Percentiles rank a stretch among this genome's conserved stretches.
These are phyloP conservation scores for Phyllosticta citriasiana DNA, from an alignment of 2,329 filamentous ascomycete genomes.

Conservation along the genomic window DNA sequence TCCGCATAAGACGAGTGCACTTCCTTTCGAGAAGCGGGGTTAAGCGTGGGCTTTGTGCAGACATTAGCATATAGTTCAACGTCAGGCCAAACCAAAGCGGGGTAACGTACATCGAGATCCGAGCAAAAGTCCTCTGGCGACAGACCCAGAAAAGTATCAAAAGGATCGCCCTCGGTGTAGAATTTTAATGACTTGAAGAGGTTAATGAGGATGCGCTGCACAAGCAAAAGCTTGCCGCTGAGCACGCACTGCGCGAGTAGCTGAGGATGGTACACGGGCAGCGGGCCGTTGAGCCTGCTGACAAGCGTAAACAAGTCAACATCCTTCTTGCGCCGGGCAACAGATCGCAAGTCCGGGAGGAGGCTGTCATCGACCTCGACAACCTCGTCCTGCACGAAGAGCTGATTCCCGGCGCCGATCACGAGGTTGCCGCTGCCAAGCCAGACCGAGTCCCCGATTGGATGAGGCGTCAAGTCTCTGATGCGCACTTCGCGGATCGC, in stretches of 20 bases:
- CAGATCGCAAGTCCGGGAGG: constrained; percentile 44
- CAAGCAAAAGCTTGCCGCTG: constrained; percentile 61
- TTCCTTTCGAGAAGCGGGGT: constrained; percentile 36
- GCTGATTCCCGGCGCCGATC: constrained; percentile 81
- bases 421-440: constrained; percentile 74
- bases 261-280: constrained; percentile 88
- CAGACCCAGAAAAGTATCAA: constrained; percentile 67
- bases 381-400: constrained; percentile 75
- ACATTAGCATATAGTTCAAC: background rate
- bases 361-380: constrained; percentile 55
- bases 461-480: constrained; percentile 72
- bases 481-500: constrained; percentile 74
- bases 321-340: constrained; percentile 38
- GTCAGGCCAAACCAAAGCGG: background rate
- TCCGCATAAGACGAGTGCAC: constrained; percentile 43
- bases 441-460: constrained; percentile 91
- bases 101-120: constrained; percentile 32
- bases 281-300: constrained; percentile 71
- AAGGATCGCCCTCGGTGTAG: constrained; percentile 65
- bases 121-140: constrained; percentile 39
- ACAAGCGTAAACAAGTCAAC: constrained; percentile 74
- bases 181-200: constrained; percentile 73
- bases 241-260: constrained; percentile 81
- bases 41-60: constrained; percentile 21
- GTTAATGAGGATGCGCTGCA: constrained; percentile 61